Conservation (phyloP, 805 yeast genomes). For the Cyberlindnera meyerae region DNA sequence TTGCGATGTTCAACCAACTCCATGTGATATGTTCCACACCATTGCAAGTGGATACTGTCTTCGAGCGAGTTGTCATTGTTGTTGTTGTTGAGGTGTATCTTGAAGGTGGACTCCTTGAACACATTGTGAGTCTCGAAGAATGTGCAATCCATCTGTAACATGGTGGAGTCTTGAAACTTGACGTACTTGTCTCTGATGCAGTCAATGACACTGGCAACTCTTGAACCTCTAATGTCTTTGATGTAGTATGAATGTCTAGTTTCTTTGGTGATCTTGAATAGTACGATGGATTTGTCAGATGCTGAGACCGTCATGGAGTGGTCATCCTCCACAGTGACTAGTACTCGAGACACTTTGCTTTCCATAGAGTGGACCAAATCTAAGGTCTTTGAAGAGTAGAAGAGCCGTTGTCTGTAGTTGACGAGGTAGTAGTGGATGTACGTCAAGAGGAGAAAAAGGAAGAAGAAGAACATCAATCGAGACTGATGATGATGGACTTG, state of each 20-base stretch:
- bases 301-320: background rate
- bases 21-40: conserved; percentile 22
- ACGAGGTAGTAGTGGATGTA: background rate
- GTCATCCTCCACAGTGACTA: too few species aligned
- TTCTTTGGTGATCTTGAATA: conserved; percentile 14
- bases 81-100: too few species aligned
- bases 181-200: conserved; percentile 16
- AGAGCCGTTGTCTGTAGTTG: background rate
- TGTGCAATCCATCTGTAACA: conserved; percentile 11
- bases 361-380: too few species aligned
- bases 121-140: conserved; percentile 2
- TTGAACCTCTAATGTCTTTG: conserved; percentile 7
- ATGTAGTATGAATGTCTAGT: conserved; percentile 19
- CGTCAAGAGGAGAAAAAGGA: too few species aligned
- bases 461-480: too few species aligned
- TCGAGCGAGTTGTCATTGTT: too few species aligned
- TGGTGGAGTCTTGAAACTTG: conserved; percentile 9
- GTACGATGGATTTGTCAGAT: conserved; percentile 3
- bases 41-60: conserved; percentile 12
- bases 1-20: conserved; percentile 16
- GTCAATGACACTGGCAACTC: conserved; percentile 18
- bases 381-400: too few species aligned
- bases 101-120: conserved; percentile 9
- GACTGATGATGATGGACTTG: too few species aligned
- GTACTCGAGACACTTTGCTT: too few species aligned